Percentiles rank a stretch among this genome's conserved stretches.
Evolutionary conservation across 1,284 basidiomycete species (phyloP).

Genomic region (Cutaneotrichosporon mucoides): DNA sequence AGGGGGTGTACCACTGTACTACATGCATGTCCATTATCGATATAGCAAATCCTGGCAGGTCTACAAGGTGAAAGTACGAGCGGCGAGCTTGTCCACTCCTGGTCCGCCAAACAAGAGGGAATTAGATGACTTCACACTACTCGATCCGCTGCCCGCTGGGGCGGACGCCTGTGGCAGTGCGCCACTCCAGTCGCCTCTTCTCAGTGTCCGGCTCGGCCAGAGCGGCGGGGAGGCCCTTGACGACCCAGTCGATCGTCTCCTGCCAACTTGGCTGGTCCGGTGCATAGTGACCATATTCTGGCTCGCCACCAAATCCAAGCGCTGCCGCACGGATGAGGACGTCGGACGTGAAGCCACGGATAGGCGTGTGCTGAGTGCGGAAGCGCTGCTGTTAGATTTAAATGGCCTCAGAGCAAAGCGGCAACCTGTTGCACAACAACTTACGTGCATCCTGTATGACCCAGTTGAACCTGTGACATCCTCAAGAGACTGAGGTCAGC

Average conservation of each 20-base stretch:
- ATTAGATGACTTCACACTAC: background rate
- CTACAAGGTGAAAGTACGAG: background rate
- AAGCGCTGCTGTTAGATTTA: conserved; percentile 65
- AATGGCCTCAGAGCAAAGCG: conserved; percentile 33
- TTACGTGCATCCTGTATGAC: conserved; percentile 50
- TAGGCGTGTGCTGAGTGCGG: conserved; percentile 65
- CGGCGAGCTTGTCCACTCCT: no score
- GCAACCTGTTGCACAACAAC: background rate
- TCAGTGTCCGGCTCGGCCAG: conserved; percentile 11
- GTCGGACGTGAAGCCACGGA: conserved; percentile 77
- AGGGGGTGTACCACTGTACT: background rate
- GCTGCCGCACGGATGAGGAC: conserved; percentile 67
- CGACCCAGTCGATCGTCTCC: conserved; percentile 29
- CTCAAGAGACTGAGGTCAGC: conserved; percentile 31
- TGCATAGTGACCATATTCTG: conserved; percentile 57
- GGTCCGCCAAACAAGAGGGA: no score
- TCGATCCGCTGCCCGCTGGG: conserved; percentile 10
- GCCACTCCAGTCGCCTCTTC: conserved; percentile 13
- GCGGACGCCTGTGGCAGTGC: background rate
- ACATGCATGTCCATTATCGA: background rate
- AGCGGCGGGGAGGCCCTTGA: conserved; percentile 30
- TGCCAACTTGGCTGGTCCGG: conserved; percentile 48
- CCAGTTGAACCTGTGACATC: conserved; percentile 55
- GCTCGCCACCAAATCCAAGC: conserved; percentile 55
- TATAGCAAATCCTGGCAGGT: background rate